phyloP scores from a whole-genome alignment of 805 yeast species.

The Pichia cephalocereana region DNA sequence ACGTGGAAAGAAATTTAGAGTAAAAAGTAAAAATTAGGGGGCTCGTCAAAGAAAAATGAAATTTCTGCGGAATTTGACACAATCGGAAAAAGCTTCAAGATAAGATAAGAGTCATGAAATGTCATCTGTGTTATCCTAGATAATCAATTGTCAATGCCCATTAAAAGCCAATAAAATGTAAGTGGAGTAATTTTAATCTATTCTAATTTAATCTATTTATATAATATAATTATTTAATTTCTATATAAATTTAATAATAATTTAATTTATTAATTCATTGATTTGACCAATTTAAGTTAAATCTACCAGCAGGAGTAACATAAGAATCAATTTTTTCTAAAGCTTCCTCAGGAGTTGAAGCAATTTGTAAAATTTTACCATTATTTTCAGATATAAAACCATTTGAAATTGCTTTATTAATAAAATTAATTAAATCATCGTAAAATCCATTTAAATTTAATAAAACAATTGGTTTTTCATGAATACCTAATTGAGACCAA shows the following conservation, averaged over 20 bases:
- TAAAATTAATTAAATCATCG: conserved; percentile 56
- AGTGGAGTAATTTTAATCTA: too few relatives aligned
- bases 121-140: too few relatives aligned
- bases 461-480: conserved; percentile 68
- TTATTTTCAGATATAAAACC: conserved; percentile 66
- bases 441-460: conserved; percentile 76
- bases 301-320: conserved; percentile 62
- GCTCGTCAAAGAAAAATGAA: background rate
- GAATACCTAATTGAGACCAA: conserved; percentile 86
- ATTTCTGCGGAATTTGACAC: background rate
- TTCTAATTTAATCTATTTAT: background rate
- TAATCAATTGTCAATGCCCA: too few relatives aligned
- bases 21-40: too few relatives aligned
- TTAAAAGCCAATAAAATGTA: too few relatives aligned
- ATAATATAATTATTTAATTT: background rate
- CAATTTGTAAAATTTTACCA: conserved; percentile 60
- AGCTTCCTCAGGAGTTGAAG: conserved; percentile 60
- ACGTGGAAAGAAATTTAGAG: too few relatives aligned
- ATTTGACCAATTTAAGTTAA: conserved; percentile 59
- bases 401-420: conserved; percentile 46
- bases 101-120: too few relatives aligned
- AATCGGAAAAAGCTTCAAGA: too few relatives aligned
- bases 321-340: conserved; percentile 51
- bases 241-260: background rate
- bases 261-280: conserved; percentile 10